phyloP scores from a whole-genome alignment of 1,284 basidiomycete species.

The Apiotrichum porosum region DNA sequence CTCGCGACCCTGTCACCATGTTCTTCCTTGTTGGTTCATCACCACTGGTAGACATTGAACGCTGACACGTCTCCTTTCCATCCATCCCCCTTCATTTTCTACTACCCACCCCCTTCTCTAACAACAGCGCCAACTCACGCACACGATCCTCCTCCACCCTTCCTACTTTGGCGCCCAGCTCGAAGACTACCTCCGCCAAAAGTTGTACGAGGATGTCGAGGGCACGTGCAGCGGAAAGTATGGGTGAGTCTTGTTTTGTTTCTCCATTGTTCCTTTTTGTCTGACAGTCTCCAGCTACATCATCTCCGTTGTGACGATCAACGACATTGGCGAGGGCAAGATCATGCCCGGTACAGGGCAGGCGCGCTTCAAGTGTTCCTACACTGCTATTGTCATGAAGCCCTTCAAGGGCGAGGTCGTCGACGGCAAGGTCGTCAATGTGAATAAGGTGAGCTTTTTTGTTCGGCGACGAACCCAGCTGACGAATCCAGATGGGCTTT shows the following conservation, averaged over 20 bases:
- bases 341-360: conserved; percentile 87
- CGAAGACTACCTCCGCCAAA: conserved; percentile 84
- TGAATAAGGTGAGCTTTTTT: conserved; percentile 63
- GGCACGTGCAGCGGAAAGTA: conserved; percentile 94
- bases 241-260: conserved; percentile 51
- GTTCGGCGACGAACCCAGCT: conserved; percentile 2
- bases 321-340: conserved; percentile 85
- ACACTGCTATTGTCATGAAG: conserved; percentile 92
- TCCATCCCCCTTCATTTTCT: conserved; percentile 5
- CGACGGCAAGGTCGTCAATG: conserved; percentile 91
- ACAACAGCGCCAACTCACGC: conserved; percentile 81
- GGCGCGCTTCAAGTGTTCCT: conserved; percentile 85
- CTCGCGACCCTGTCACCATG: conserved; percentile 31
- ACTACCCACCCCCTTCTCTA: background rate
- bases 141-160: conserved; percentile 92
- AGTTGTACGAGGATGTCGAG: conserved; percentile 93
- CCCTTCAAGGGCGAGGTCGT: conserved; percentile 99
- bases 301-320: conserved; percentile 86
- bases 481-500: conserved; percentile 58
- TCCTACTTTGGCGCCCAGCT: conserved; percentile 97
- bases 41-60: conserved; percentile 2
- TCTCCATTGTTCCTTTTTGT: background rate
- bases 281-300: conserved; percentile 64
- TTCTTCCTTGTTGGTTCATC: conserved; percentile 46
- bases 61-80: conserved; percentile 25